Base-by-base conservation (phyloP, 2,329 filamentous ascomycete species). In the Herpotrichia juniperi region DNA sequence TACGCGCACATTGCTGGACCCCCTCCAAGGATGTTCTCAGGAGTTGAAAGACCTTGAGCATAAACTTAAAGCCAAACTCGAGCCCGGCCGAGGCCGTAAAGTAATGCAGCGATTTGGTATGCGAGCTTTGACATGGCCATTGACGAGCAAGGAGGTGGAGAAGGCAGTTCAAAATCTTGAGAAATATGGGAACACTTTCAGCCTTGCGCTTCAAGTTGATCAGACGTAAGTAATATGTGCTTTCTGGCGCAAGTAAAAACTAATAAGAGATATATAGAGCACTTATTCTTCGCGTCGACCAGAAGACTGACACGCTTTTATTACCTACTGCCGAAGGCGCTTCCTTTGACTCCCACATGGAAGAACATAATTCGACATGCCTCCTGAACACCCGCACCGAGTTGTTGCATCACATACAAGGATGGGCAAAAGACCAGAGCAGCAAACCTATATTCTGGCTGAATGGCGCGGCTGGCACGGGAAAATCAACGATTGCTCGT, bases 111-210 rank as follows among this genome's bases (percentile, higher is more conserved):
- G 56, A 14, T 39, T 64, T 31, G 61, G 69, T 24, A 22, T 70
- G 11, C 63, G 66, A 42, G 61, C 68, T 44, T 58, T 75, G n/a
- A 74, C 67, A 54, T 76, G 71, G 73, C 72, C 72, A 2, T 66
- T 75, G 32, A 51, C 61, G 32, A 70, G 61, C 31, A 62, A 67
- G n/a, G 65, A 74, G 24, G 58, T 72, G 37, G 59, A 68, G 16
- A 37, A 2, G n/a, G 39, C 45, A 3, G 31, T 50, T 10, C 21
- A 25, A 35, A 57, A 58, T 7, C 62, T 76, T 30, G 46, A 51
- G 30, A 58, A 54, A 30, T 64, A 56, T 35, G 64, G 56, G 19
- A 30, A 58, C 28, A 57, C 47, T 1, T 61, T 73, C 44, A 62
- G 48, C 12, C 35, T 59, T 4, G 61, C 57, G 32, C 55, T 74